Conservation (phyloP, 2,329 filamentous ascomycete species). For the Hypoxylon sp. region DNA sequence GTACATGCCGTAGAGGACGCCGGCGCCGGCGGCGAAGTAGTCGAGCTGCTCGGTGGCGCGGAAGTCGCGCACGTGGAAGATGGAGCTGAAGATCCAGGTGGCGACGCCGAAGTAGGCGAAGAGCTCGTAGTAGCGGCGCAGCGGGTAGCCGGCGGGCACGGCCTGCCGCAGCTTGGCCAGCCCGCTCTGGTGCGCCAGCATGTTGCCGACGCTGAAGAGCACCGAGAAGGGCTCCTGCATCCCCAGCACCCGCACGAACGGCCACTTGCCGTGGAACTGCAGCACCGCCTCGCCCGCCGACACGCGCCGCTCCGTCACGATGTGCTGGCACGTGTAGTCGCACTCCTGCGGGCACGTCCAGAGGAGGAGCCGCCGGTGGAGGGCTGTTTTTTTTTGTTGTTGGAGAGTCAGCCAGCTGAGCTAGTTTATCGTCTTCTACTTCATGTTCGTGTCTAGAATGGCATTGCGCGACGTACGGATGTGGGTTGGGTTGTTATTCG, state of each 20-base stretch:
- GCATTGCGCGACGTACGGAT: slow-evolving; percentile 68
- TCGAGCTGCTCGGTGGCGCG: slow-evolving; percentile 88
- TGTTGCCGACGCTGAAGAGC: slow-evolving; percentile 91
- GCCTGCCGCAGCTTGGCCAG: slow-evolving; percentile 72
- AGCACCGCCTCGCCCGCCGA: slow-evolving; percentile 72
- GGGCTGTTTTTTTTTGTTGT: too few species aligned
- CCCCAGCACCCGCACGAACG: slow-evolving; percentile 87
- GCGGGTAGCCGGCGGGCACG: slow-evolving; percentile 76
- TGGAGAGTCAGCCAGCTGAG: too few species aligned
- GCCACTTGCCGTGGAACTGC: slow-evolving; percentile 99
- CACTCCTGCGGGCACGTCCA: slow-evolving; percentile 95
- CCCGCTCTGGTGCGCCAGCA: slow-evolving; percentile 82
- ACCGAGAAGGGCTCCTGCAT: slow-evolving; percentile 96
- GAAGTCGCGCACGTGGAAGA: slow-evolving; percentile 94
- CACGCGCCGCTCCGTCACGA: slow-evolving; percentile 78
- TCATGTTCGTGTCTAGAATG: too few species aligned
- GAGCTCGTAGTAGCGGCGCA: slow-evolving; percentile 80
- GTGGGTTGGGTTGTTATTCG: slow-evolving; percentile 62
- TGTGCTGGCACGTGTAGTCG: slow-evolving; percentile 97
- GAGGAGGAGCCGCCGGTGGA: slow-evolving; percentile 84
- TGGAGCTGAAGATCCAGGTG: slow-evolving; percentile 86
- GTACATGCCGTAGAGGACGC: slow-evolving; percentile 89
- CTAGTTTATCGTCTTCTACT: too few species aligned
- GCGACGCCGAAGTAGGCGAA: slow-evolving; percentile 83
- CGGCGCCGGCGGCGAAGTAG: slow-evolving; percentile 92